A percentile compares a stretch with the other conserved stretches of the same genome.
Evolutionary conservation across 768 basidiomycete genomes (phyloP).

Genomic region (Amanita fuliginea): DNA sequence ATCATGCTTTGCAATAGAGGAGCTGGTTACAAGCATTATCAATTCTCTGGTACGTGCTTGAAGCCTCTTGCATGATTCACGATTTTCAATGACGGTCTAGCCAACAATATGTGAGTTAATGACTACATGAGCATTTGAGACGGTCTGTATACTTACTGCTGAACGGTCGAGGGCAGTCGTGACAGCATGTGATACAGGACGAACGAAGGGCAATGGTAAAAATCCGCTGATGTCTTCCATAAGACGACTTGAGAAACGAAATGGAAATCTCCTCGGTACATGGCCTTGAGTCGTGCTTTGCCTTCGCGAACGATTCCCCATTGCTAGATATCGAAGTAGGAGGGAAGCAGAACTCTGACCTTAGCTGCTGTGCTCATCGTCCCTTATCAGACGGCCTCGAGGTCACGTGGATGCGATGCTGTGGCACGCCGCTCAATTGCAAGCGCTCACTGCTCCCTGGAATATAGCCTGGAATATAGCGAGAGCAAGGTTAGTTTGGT

Average conservation of each 20-base stretch:
- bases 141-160: background rate
- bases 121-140: background rate
- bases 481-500: no score
- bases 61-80: background rate
- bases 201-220: background rate
- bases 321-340: no score
- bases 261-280: background rate
- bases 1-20: background rate
- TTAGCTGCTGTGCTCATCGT: no score
- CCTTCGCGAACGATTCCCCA: background rate
- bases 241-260: no score
- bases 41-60: background rate
- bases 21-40: background rate
- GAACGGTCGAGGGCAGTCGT: background rate
- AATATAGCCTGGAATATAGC: no score
- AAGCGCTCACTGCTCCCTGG: no score
- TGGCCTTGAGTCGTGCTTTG: no score
- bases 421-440: no score
- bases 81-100: background rate
- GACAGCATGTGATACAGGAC: background rate
- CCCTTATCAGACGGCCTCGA: no score
- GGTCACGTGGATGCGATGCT: no score
- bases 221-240: background rate
- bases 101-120: no score
- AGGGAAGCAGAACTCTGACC: no score